These are phyloP conservation scores for Centaurea solstitialis DNA, from an alignment of 129 eudicot species.

Conservation along the genomic window DNA sequence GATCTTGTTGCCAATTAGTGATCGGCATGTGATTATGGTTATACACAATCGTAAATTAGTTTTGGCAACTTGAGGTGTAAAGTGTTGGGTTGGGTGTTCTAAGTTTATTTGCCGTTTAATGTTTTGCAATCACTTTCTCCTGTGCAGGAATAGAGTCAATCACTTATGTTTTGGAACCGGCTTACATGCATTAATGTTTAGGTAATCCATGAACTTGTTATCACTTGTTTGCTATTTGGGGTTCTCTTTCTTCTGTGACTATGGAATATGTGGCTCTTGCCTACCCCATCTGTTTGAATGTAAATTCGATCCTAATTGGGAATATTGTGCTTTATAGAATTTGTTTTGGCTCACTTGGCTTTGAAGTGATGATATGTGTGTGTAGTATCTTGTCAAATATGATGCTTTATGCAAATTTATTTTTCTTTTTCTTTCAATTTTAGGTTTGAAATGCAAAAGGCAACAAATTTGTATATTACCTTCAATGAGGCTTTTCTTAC, in stretches of 20 bases:
- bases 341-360: neutral
- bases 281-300: neutral
- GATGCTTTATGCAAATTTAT: neutral
- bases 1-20: neutral
- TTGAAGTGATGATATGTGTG: neutral
- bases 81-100: neutral
- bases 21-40: too few species aligned
- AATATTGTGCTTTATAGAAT: neutral
- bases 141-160: neutral
- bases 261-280: neutral
- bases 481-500: neutral
- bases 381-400: too few species aligned
- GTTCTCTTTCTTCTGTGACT: neutral
- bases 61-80: neutral
- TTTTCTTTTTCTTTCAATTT: neutral
- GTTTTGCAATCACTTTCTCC: neutral
- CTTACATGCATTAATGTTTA: neutral
- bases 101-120: neutral
- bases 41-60: too few species aligned
- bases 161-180: neutral
- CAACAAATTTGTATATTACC: too few species aligned
- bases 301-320: neutral
- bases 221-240: neutral
- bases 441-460: neutral
- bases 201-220: neutral